Base-by-base conservation (phyloP, 371 early-diverging fungal species). In the Syncephalastrum monosporum region DNA sequence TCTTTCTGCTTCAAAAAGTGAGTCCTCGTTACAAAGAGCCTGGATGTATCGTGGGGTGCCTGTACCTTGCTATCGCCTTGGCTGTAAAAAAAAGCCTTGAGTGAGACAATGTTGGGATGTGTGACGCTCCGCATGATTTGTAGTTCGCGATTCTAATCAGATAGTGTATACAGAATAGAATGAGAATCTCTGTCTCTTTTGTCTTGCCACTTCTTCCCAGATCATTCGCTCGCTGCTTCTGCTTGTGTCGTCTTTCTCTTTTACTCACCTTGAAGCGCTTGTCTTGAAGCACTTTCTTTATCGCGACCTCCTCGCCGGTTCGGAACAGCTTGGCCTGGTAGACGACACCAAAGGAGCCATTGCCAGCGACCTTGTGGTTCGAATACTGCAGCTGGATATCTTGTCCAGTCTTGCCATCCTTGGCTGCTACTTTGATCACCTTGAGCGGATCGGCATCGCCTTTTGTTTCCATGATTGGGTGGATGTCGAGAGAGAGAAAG, bases 331-430 rank as follows among this genome's bases (percentile, higher is more conserved):
- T 88, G 38, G 95, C 97, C 77, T 93, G 94, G 69, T 90, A 95
- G 17, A 97, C 97, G 16, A 96, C 95, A 47, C 97, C 97, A 68
- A 97, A 97, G 27, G 94, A 93, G 19, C 97, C 97, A 68, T 95
- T 95, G 50, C 97, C 97, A 43, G 94, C 81, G 19, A 93, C 89
- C 63, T 91, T 92, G 76, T 85, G 89, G 68, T 91, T 91, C 17
- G 93, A 88, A 74, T 95, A 96, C 33, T 86, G 82, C 16, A 96
- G 86, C 59, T 93, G 91, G 24, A 84, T 72, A 51, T 89, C 83
- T 59, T 91, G 90, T 49, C 91, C 92, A 12, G 90, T 83, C 60
- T 84, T 84, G 58, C 93, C 95, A 57, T 92, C 90, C 66, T 86
- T 91, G 8, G 95, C 94, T 27, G 67, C 72, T n/a, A 79, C 78